phyloP scores from a whole-genome alignment of 305 asterid species.

The Fraxinus greggii region DNA sequence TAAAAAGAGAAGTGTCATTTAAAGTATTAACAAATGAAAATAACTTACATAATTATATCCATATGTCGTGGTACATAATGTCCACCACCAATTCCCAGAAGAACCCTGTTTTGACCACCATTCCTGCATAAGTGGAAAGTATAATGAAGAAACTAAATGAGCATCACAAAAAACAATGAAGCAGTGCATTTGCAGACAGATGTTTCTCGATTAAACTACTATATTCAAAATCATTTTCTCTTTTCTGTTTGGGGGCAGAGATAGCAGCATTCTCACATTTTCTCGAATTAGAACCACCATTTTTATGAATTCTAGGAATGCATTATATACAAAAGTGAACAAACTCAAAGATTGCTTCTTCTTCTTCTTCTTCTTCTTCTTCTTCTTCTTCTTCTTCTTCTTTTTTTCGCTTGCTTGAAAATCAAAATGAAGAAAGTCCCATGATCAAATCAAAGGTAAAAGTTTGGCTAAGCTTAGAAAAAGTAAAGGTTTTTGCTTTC shows the following conservation, averaged over 20 bases:
- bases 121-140: constrained; percentile 18
- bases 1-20: neutral
- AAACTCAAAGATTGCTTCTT: neutral
- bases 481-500: too few relatives aligned
- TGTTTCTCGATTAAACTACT: neutral
- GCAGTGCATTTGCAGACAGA: neutral
- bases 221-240: neutral
- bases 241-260: neutral
- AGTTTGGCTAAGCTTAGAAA: too few relatives aligned
- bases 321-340: neutral
- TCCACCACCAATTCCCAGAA: constrained; percentile 36
- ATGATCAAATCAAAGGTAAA: neutral
- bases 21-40: neutral
- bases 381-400: too few relatives aligned
- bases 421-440: neutral
- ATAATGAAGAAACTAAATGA: neutral
- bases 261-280: neutral
- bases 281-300: neutral
- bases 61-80: constrained; percentile 40
- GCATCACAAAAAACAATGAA: neutral
- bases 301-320: neutral
- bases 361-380: too few relatives aligned
- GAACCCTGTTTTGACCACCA: constrained; percentile 21
- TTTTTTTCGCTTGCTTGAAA: neutral
- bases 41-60: constrained; percentile 33